Conservation (phyloP, 305 asterid genomes). For the Euphrasia arctica region DNA sequence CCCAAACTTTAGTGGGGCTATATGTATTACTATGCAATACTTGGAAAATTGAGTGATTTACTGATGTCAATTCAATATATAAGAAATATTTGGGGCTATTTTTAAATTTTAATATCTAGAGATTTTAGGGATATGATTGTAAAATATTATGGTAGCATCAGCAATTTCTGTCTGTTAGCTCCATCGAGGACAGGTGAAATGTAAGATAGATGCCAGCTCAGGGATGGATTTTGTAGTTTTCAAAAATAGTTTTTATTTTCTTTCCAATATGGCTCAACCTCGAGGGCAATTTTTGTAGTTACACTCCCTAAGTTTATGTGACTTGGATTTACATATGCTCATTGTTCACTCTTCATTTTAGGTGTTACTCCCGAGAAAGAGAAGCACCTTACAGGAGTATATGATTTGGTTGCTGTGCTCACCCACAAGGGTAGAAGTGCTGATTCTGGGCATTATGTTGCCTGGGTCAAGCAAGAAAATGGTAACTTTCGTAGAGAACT, state of each 20-base stretch:
- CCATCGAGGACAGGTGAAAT: not conserved
- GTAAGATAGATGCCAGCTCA: too few species aligned
- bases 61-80: not conserved
- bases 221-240: too few species aligned
- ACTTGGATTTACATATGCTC: constrained; percentile 14
- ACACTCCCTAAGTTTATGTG: not conserved
- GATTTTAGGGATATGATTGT: not conserved
- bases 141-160: not conserved
- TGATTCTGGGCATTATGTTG: constrained; percentile 96
- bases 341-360: constrained; percentile 26
- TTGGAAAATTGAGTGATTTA: not conserved
- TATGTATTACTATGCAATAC: not conserved
- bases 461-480: constrained; percentile 98
- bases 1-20: not conserved
- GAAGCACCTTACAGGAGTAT: constrained; percentile 72
- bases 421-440: constrained; percentile 99
- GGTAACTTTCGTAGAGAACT: constrained; percentile 43
- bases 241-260: too few species aligned
- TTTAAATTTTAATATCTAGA: too few species aligned
- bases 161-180: not conserved
- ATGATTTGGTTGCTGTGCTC: constrained; percentile 94
- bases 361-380: constrained; percentile 55
- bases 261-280: not conserved
- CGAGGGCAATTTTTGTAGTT: not conserved
- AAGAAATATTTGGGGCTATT: too few species aligned